Percentiles rank a stretch among this genome's conserved stretches.
These are phyloP conservation scores for Paramecium primaurelia DNA, from an alignment of 73 alveolate species.

Conservation along the genomic window DNA sequence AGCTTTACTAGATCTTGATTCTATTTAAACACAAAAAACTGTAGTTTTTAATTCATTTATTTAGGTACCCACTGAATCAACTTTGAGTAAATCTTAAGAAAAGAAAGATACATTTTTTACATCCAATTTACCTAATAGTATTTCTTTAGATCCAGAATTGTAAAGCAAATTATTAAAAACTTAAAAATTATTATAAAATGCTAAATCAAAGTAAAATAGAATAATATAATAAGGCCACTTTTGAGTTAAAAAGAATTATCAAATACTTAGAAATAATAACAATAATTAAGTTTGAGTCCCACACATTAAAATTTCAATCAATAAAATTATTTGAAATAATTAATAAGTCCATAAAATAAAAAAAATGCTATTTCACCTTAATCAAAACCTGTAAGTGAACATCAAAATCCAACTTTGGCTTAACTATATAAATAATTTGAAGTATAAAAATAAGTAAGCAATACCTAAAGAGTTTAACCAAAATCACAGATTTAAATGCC, in stretches of 20 bases:
- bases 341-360: constrained; percentile 12
- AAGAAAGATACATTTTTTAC: neutral
- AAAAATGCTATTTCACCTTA: constrained; percentile 31
- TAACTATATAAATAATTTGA: constrained; percentile 34
- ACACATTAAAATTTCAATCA: constrained; percentile 5
- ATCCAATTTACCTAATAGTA: neutral
- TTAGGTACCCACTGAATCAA: neutral
- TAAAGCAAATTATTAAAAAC: constrained; percentile 34
- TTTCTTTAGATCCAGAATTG: constrained; percentile 45
- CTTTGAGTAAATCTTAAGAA: neutral
- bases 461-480: neutral
- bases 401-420: constrained; percentile 6
- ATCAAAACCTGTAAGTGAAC: constrained; percentile 1
- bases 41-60: neutral
- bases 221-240: neutral
- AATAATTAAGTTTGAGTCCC: constrained; percentile 12
- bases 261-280: neutral
- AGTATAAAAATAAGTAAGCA: neutral
- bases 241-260: neutral
- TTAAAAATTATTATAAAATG: neutral
- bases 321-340: neutral
- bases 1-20: constrained; percentile 54
- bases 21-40: constrained; percentile 14
- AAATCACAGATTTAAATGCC: constrained; percentile 16
- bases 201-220: neutral